phyloP scores from a whole-genome alignment of 345 rosid genomes.

The Linum usitatissimum region DNA sequence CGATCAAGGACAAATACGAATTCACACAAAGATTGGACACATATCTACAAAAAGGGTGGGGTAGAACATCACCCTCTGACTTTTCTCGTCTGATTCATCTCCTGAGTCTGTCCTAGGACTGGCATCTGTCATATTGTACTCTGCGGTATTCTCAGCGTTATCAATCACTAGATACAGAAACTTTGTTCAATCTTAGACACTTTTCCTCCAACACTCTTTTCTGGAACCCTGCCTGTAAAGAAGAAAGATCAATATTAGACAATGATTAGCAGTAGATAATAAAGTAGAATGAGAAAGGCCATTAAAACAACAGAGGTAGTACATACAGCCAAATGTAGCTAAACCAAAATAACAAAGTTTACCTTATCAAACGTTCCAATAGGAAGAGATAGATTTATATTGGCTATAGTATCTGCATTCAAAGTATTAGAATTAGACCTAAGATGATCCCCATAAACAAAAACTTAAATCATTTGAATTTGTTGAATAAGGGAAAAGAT shows the following conservation, averaged over 20 bases:
- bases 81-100: slow-evolving; percentile 83
- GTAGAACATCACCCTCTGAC: slow-evolving; percentile 52
- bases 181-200: slow-evolving; percentile 26
- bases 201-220: slow-evolving; percentile 27
- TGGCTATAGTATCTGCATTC: slow-evolving; percentile 21
- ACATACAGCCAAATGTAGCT: neutral
- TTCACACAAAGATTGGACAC: slow-evolving; percentile 8
- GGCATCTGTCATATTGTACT: slow-evolving; percentile 70
- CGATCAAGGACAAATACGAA: neutral
- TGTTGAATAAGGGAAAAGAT: too few species aligned
- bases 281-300: slow-evolving; percentile 1
- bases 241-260: slow-evolving; percentile 15
- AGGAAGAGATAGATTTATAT: slow-evolving; percentile 17
- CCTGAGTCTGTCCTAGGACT: slow-evolving; percentile 94
- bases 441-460: too few species aligned
- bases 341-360: slow-evolving; percentile 2
- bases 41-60: slow-evolving; percentile 1
- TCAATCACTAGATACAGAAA: slow-evolving; percentile 29
- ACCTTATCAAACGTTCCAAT: slow-evolving; percentile 26
- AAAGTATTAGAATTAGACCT: neutral
- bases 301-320: too few species aligned
- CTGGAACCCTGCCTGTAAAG: slow-evolving; percentile 19
- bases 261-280: slow-evolving; percentile 9
- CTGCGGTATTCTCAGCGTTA: slow-evolving; percentile 36
- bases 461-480: too few species aligned